Evolutionary conservation across 1,139 yeast genomes (phyloP).

Genomic region (Kodamaea ohmeri): DNA sequence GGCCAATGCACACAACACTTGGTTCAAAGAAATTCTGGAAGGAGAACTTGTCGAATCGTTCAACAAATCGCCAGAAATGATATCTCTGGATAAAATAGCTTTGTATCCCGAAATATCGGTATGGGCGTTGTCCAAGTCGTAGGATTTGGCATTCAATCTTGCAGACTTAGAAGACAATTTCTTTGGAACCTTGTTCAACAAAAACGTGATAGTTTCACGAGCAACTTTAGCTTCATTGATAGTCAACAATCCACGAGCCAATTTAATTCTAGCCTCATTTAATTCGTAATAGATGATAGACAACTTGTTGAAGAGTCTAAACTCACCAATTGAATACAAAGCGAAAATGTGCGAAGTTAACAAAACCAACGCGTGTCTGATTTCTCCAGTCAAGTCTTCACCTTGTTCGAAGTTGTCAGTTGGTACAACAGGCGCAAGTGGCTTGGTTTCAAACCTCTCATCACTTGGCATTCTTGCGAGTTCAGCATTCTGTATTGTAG

Average conservation of each 20-base stretch:
- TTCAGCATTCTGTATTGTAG: slow-evolving; percentile 47
- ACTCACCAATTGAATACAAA: slow-evolving; percentile 69
- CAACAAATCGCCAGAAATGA: slow-evolving; percentile 60
- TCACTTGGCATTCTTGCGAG: slow-evolving; percentile 32
- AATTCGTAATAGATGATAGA: slow-evolving; percentile 54
- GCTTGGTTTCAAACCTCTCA: slow-evolving; percentile 21
- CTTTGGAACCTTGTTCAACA: slow-evolving; percentile 67
- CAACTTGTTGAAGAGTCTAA: slow-evolving; percentile 55
- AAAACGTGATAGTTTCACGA: slow-evolving; percentile 56
- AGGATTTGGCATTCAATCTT: slow-evolving; percentile 36
- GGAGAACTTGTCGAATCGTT: slow-evolving; percentile 44
- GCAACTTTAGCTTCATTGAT: slow-evolving; percentile 54
- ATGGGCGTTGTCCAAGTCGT: slow-evolving; percentile 41
- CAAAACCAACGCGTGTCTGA: slow-evolving; percentile 54
- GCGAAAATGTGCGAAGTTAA: slow-evolving; percentile 65
- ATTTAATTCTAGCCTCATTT: slow-evolving; percentile 60
- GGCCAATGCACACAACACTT: slow-evolving; percentile 67
- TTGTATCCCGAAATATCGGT: slow-evolving; percentile 77
- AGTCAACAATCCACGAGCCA: slow-evolving; percentile 58
- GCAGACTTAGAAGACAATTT: slow-evolving; percentile 51
- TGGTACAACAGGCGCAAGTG: slow-evolving; percentile 54
- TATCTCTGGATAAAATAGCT: slow-evolving; percentile 64
- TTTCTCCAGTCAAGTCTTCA: slow-evolving; percentile 52
- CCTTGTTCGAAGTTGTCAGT: slow-evolving; percentile 37
- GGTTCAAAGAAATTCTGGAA: slow-evolving; percentile 64